Percentiles rank a stretch among this genome's conserved stretches.
These are phyloP conservation scores for Orbilia blumenaviensis DNA, from an alignment of 2,329 filamentous ascomycete genomes.

Conservation along the genomic window DNA sequence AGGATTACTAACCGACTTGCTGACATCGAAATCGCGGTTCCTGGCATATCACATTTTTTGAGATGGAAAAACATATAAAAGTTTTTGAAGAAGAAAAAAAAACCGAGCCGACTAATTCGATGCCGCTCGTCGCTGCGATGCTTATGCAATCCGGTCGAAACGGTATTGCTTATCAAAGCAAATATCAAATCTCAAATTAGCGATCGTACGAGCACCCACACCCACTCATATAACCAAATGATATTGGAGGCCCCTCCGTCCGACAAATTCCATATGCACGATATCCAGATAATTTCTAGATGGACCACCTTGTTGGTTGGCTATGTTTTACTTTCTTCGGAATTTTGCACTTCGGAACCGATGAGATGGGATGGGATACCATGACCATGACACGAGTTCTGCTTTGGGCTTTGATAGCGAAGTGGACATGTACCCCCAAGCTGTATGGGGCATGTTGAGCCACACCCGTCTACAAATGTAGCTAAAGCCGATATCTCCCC, in stretches of 20 bases:
- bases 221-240: neutral
- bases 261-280: conserved; percentile 16
- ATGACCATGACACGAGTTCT: conserved; percentile 30
- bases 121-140: neutral
- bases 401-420: neutral
- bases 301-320: conserved; percentile 28
- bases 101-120: neutral
- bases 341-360: conserved; percentile 43
- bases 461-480: conserved; percentile 28
- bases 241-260: neutral
- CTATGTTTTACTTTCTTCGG: conserved; percentile 9
- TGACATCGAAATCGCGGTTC: conserved; percentile 7
- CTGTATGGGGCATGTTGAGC: conserved; percentile 20
- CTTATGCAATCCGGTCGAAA: conserved; percentile 9
- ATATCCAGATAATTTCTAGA: neutral
- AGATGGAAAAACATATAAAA: no score
- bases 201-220: conserved; percentile 7
- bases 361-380: conserved; percentile 22
- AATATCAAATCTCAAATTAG: conserved; percentile 5
- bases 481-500: conserved; percentile 5
- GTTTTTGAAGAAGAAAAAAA: neutral
- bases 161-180: conserved; percentile 40
- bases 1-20: conserved; percentile 35
- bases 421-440: conserved; percentile 10
- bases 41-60: conserved; percentile 33